These are phyloP conservation scores for Raddia distichophylla DNA, from an alignment of 176 grass and related monocot species.

Conservation along the genomic window DNA sequence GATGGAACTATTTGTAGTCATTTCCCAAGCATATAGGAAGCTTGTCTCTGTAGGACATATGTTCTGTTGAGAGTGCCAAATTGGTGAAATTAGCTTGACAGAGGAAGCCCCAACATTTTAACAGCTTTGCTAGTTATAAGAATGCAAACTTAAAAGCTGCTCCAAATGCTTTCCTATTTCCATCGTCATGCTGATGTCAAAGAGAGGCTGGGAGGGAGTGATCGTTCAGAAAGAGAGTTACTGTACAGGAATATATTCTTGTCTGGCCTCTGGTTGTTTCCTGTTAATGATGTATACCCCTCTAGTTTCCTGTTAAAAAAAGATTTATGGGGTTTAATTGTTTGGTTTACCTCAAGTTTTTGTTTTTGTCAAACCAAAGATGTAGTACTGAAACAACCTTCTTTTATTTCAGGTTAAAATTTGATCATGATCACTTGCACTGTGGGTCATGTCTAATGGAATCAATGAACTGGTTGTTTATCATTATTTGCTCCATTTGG, in stretches of 20 bases:
- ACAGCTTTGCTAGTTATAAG: neutral
- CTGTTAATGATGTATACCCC: conserved; percentile 8
- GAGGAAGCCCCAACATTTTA: neutral
- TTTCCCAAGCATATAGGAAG: neutral
- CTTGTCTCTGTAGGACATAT: conserved; percentile 19
- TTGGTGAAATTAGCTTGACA: conserved; percentile 19
- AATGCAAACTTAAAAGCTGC: conserved; percentile 24
- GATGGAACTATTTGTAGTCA: conserved; percentile 23
- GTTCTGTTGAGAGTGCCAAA: conserved; percentile 6
- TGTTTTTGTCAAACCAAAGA: conserved; percentile 5
- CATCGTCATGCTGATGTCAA: conserved; percentile 47
- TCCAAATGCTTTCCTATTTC: conserved; percentile 39
- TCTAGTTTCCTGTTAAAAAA: conserved; percentile 31
- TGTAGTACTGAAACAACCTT: neutral
- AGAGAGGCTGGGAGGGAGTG: conserved; percentile 3
- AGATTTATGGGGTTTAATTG: conserved; percentile 21
- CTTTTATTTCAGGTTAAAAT: neutral
- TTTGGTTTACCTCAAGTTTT: neutral
- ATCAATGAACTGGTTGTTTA: conserved; percentile 18
- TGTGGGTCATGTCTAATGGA: conserved; percentile 26
- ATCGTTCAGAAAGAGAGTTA: conserved; percentile 15
- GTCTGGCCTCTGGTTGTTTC: conserved; percentile 28
- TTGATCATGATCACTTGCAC: conserved; percentile 7
- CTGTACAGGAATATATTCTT: neutral
- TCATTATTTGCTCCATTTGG: conserved; percentile 21